These are phyloP conservation scores for Geoglossum glabrum DNA, from an alignment of 495 filamentous ascomycete genomes.

Conservation along the genomic window DNA sequence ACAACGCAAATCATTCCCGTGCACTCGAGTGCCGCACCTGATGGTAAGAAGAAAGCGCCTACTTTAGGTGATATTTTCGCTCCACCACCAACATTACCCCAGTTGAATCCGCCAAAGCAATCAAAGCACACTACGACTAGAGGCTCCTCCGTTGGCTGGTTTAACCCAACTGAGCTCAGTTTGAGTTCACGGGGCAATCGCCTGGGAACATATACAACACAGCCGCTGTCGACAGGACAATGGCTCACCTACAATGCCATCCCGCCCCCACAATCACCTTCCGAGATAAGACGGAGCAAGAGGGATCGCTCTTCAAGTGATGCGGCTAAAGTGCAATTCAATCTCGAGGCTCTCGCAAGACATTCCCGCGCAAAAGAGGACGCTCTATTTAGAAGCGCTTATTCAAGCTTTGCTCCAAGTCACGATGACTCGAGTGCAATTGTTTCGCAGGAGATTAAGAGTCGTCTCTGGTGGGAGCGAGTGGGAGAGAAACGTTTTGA, in stretches of 20 bases:
- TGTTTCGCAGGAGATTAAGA: constrained; percentile 46
- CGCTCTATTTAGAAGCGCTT: constrained; percentile 58
- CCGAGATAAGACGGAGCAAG: constrained; percentile 40
- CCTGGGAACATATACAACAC: constrained; percentile 23
- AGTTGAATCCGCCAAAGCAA: constrained; percentile 50
- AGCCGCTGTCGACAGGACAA: constrained; percentile 36
- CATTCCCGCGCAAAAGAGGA: constrained; percentile 34
- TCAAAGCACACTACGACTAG: constrained; percentile 39
- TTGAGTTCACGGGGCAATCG: neutral
- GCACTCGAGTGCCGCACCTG: constrained; percentile 19
- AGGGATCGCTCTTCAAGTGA: constrained; percentile 51
- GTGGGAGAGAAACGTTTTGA: constrained; percentile 41
- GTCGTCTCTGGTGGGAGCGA: constrained; percentile 73
- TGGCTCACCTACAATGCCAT: constrained; percentile 44
- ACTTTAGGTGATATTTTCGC: constrained; percentile 71
- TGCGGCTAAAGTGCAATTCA: constrained; percentile 26
- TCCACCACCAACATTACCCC: constrained; percentile 42
- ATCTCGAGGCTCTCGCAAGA: neutral
- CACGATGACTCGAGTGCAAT: constrained; percentile 62
- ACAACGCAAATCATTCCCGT: constrained; percentile 46
- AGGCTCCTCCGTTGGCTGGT: constrained; percentile 39
- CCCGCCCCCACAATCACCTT: constrained; percentile 27
- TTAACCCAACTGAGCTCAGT: constrained; percentile 24
- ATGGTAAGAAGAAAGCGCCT: constrained; percentile 26
- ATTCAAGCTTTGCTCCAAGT: constrained; percentile 72